Base-by-base conservation (phyloP, 441 rosid genomes). In the Corymbia calophylla region DNA sequence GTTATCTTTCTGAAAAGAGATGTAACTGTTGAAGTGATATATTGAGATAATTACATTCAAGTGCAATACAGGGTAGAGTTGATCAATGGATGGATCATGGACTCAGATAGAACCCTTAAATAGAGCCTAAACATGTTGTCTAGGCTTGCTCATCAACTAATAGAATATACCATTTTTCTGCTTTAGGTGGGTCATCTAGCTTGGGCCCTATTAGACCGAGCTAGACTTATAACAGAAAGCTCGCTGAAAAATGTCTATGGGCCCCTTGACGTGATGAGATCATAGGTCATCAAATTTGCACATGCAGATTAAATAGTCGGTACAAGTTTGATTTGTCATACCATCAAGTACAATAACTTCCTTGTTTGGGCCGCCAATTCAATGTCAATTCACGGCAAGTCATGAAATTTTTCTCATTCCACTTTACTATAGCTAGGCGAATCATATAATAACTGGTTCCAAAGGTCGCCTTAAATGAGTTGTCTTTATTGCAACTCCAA, bases 261-360 rank as follows among this genome's bases (percentile, higher is more conserved):
- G 82, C 3, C 49, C 3, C 23, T 44, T 23, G 2, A 39, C 2
- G 1, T 12, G 84, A 5, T 1, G 17, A 39, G 51, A 77, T 23
- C 51, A 5, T 11, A 25, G 12, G 9, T 77, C 18, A 17, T 1
- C 84, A 44, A 77, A 23, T 77, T 23, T 12, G 9, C 44, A 10
- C 29, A 77, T 23, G 17, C 1, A 2, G 1, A 39, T 44, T 73
- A 4, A 23, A 73, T 0, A 17, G 29, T 21, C 0, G n/a, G 6
- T 13, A 39, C 17, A 73, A 23, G 0, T 73, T 39, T 25, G 1
- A 77, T 44, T 73, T 0, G 0, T 7, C 51, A 7, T 39, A 77
- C 13, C 51, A 12, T 77, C 3, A 12, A 39, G 2, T 44, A 77
- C 11, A 23, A 77, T 3, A 3, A 2, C 13, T 70, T 3, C 5